Base-by-base conservation (phyloP, 1,284 basidiomycete genomes). In the Agaricales sp. region DNA sequence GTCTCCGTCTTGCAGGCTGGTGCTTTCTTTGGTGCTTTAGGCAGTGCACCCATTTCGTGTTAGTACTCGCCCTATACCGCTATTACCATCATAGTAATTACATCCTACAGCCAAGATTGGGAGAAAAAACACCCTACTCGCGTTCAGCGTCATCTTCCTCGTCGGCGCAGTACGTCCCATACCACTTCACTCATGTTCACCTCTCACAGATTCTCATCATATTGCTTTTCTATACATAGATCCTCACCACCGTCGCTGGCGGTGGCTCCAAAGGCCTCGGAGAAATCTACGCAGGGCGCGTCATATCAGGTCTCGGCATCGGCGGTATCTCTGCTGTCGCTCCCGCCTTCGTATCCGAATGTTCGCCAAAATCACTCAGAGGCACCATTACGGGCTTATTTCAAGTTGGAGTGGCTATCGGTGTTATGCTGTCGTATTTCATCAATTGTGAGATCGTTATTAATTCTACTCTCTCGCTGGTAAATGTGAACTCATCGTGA, bases 1-100 rank as follows among this genome's bases (percentile, higher is more conserved):
- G 87, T 89, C 20, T 82, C 85, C 6, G 83, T 89, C 18, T 73
- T 90, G n/a, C 86, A 88, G 60, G 87, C 80, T 1, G 86, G 86
- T 37, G 82, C 82, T 1, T 89, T 89, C 71, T 89, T 90, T 58
- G 87, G 88, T 45, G 82, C 87, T 12, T 60, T 90, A 3, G 68
- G 71, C 18, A 80, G 75, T 54, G 77, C 79, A 0, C 82, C 81
- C 0, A 57, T 85, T 19, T 84, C 84, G 18, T 66, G 82, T 82
- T 50, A 43, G 39, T 62, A 3, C n/a, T n/a, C n/a, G n/a, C n/a
- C 26, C 50, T 19, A 23, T n/a, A n/a, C 39, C 18, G 39, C 8
- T 8, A 8, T 8, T 16, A 8, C 13, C 19, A 8, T 18, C 4
- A 16, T 8, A 8, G 16, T 41, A 8, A 8, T 8, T 41, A 16